Conservation (phyloP, 2,329 filamentous ascomycete species). For the Ophiostoma sp. region DNA sequence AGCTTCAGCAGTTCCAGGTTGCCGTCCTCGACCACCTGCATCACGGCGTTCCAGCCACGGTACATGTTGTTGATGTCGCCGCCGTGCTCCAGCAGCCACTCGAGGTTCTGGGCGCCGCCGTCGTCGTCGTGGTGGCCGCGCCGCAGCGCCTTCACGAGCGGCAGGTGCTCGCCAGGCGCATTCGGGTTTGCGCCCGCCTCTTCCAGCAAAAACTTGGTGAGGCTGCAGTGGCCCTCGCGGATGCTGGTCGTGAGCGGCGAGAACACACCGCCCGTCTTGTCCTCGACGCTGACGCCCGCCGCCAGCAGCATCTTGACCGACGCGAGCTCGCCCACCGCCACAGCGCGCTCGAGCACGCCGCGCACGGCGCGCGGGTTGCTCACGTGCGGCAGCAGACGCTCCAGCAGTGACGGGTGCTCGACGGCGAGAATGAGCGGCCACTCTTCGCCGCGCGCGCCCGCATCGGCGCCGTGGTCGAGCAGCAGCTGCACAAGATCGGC, state of each 20-base stretch:
- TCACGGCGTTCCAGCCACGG: slow-evolving; percentile 59
- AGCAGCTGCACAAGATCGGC: slow-evolving; percentile 44
- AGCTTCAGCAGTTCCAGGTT: slow-evolving; percentile 50
- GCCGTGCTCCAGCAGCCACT: slow-evolving; percentile 51
- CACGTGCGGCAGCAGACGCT: slow-evolving; percentile 43
- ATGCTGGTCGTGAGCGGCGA: slow-evolving; percentile 37
- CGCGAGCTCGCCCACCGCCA: slow-evolving; percentile 56
- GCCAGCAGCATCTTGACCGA: slow-evolving; percentile 60
- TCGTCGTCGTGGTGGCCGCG: slow-evolving; percentile 51
- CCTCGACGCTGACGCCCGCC: slow-evolving; percentile 62
- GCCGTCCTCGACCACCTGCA: slow-evolving; percentile 61
- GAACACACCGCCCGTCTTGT: slow-evolving; percentile 68
- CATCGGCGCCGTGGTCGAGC: slow-evolving; percentile 34
- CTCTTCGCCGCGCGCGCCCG: slow-evolving; percentile 31
- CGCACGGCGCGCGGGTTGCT: slow-evolving; percentile 45
- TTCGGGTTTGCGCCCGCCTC: slow-evolving; percentile 28
- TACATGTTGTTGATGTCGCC: slow-evolving; percentile 65
- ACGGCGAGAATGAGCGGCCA: slow-evolving; percentile 69
- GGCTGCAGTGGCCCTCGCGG: slow-evolving; percentile 43
- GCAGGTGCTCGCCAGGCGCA: slow-evolving; percentile 61
- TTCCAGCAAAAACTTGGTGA: slow-evolving; percentile 44
- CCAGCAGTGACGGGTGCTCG: slow-evolving; percentile 53
- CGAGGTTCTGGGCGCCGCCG: slow-evolving; percentile 52
- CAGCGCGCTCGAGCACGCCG: slow-evolving; percentile 32
- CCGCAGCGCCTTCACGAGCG: slow-evolving; percentile 63